Evolutionary conservation across 305 asterid genomes (phyloP).

Genomic region (Plantago lanceolata): DNA sequence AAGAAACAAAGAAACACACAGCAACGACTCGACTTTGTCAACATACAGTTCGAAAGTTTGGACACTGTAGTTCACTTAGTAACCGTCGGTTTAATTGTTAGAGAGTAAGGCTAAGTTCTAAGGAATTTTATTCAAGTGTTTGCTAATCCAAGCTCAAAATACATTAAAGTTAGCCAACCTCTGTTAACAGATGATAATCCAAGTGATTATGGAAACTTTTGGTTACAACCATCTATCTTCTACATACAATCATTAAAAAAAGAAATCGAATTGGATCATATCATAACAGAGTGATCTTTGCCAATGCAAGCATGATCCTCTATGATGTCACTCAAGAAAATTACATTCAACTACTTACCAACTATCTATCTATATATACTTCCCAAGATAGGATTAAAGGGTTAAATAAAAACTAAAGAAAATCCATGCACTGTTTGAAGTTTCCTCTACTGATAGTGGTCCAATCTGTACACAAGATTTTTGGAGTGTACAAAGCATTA

Average conservation of each 20-base stretch:
- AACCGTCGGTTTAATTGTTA: too few relatives aligned
- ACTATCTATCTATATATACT: background rate
- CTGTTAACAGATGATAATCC: too few relatives aligned
- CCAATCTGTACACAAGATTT: slow-evolving; percentile 7
- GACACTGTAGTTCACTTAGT: too few relatives aligned
- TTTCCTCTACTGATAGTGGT: background rate
- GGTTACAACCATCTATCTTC: background rate
- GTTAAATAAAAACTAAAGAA: background rate
- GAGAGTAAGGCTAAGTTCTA: too few relatives aligned
- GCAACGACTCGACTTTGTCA: too few relatives aligned
- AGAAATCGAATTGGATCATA: background rate
- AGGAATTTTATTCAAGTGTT: too few relatives aligned
- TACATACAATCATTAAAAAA: background rate
- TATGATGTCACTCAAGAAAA: background rate
- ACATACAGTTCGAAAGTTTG: too few relatives aligned
- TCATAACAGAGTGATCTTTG: slow-evolving; percentile 3
- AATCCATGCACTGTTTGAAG: background rate
- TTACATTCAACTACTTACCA: background rate
- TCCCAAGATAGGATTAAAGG: background rate
- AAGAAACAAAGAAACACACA: too few relatives aligned
- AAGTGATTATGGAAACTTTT: too few relatives aligned
- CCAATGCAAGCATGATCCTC: slow-evolving; percentile 15
- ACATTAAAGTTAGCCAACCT: too few relatives aligned
- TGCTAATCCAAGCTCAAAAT: too few relatives aligned
- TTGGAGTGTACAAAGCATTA: background rate